Evolutionary conservation across 1,284 basidiomycete genomes (phyloP), one percentile per base, ranked within the genome.

Genomic region (Naganishia liquefaciens): DNA sequence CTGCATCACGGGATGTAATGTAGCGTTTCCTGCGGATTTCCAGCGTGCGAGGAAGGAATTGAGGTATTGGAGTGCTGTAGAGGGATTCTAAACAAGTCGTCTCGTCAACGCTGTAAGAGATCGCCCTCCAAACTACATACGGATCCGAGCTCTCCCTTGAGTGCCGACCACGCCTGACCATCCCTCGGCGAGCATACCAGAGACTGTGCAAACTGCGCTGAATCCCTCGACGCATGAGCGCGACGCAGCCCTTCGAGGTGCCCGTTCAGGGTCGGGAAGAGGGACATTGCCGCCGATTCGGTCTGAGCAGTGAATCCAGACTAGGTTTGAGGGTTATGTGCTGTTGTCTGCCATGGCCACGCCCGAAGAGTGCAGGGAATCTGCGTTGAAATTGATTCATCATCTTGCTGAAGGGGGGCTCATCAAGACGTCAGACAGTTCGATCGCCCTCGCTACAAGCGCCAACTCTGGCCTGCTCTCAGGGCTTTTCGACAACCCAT

Each of bases 181-280:
- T 67, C 65, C 47, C 54, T 51, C 9, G 61, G 54, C 17, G 54
- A 63, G 50, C 63, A 55, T 17, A 60, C 46, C 13, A 67, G 54
- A 21, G n/a, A 25, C 33, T 53, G 25, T 11, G 64, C 64, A 47
- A 65, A 65, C 21, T 13, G n/a, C 17, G 39, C 39, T 7, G 54
- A 30, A 37, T 64, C 54, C 5, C 39, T 50, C 3, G 46, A 11
- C 19, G 30, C 15, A 37, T 60, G 44, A 5, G 57, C 28, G 1
- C 44, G 57, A 27, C 25, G 46, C 2, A 60, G 57, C 25, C 28
- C 28, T 13, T 50, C 33, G 1, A 60, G 57, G 5, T 50, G 46
- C 11, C 47, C 30, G 23, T 49, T 37, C 13, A 60, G 46, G 33
- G 27, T 27, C 13, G 57, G 57, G 46, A 60, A 60, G 2, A 21